A percentile compares a stretch with the other conserved stretches of the same genome.
phyloP scores from a whole-genome alignment of 75 land plant species.

The Adiantum capillusveneris region DNA sequence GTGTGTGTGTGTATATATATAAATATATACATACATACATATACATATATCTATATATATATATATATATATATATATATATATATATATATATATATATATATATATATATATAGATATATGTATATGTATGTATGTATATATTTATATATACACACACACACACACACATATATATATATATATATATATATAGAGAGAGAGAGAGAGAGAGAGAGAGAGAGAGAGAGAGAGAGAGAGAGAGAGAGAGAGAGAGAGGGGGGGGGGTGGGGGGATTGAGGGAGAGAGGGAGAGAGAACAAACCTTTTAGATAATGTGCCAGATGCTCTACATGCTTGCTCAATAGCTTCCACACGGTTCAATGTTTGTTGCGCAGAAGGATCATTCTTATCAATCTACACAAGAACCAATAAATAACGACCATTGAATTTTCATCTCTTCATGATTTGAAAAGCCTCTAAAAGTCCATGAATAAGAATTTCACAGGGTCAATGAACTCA shows the following conservation, averaged over 20 bases:
- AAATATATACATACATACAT: too few relatives aligned
- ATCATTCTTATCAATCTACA: constrained; percentile 49
- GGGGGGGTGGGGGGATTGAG: too few relatives aligned
- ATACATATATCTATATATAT: too few relatives aligned
- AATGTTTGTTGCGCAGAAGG: constrained; percentile 44
- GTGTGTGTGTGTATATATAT: too few relatives aligned
- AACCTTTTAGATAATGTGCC: constrained; percentile 48
- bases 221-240: neutral
- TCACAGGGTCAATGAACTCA: constrained; percentile 12
- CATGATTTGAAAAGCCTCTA: neutral
- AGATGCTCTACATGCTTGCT: constrained; percentile 48
- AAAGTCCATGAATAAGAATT: neutral
- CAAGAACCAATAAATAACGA: neutral
- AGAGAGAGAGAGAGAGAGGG: neutral
- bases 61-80: too few relatives aligned
- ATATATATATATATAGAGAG: too few relatives aligned
- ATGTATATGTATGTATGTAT: too few relatives aligned
- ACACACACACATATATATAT: too few relatives aligned
- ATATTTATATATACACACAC: neutral
- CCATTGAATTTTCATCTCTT: neutral
- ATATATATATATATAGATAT: too few relatives aligned
- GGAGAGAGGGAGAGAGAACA: too few relatives aligned
- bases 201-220: too few relatives aligned
- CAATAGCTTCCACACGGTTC: constrained; percentile 37
- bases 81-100: too few relatives aligned